Percentiles rank a stretch among this genome's conserved stretches.
These are phyloP conservation scores for Anthracocystis panici-leucophaei DNA, from an alignment of 1,284 basidiomycete species.

Conservation along the genomic window DNA sequence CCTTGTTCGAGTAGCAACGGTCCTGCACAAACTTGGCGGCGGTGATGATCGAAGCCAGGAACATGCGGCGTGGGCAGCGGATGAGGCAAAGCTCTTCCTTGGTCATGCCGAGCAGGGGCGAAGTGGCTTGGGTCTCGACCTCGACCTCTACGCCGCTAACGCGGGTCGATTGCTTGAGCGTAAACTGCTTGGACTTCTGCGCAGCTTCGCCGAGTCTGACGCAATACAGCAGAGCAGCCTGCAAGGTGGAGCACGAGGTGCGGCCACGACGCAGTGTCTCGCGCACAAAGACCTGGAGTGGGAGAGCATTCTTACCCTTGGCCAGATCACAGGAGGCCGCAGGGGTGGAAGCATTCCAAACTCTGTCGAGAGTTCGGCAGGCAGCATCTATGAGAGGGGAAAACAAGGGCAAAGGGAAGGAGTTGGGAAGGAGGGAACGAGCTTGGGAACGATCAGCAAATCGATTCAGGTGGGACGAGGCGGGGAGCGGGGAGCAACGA, in stretches of 20 bases:
- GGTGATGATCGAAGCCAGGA: conserved; percentile 86
- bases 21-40: conserved; percentile 94
- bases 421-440: not conserved
- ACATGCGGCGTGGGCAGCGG: conserved; percentile 83
- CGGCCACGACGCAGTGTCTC: conserved; percentile 66
- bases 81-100: conserved; percentile 39
- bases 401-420: not conserved
- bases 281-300: conserved; percentile 64
- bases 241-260: conserved; percentile 65
- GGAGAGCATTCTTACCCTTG: conserved; percentile 52
- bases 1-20: conserved; percentile 86
- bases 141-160: conserved; percentile 17
- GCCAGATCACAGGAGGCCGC: conserved; percentile 41
- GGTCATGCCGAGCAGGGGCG: conserved; percentile 40
- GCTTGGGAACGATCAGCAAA: conserved; percentile 18
- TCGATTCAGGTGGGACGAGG: not conserved
- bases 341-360: conserved; percentile 47
- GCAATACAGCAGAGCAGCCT: conserved; percentile 66
- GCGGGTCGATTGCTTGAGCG: conserved; percentile 30
- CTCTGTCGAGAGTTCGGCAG: conserved; percentile 46
- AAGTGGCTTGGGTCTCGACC: conserved; percentile 28
- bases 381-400: conserved; percentile 36
- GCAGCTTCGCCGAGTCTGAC: conserved; percentile 51
- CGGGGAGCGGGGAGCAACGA: not conserved
- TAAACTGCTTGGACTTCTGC: conserved; percentile 18